phyloP scores from a whole-genome alignment of 2,329 filamentous ascomycete species.

The Penicillium aurantiogriseum region DNA sequence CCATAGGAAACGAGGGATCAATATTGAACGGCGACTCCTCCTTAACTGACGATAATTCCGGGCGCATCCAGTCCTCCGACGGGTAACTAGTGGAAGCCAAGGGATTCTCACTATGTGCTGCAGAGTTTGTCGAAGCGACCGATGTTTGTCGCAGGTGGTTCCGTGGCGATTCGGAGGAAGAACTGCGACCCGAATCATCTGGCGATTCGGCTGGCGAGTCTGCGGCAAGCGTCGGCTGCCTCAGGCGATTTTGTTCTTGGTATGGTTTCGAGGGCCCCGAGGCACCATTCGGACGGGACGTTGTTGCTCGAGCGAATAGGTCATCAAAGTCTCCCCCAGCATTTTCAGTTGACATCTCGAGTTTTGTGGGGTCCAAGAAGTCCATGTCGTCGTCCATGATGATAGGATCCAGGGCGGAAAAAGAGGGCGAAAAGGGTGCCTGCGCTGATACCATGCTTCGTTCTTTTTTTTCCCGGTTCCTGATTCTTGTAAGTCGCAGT shows the following conservation, averaged over 20 bases:
- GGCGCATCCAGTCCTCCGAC: conserved; percentile 39
- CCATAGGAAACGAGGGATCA: conserved; percentile 37
- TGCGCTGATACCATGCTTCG: conserved; percentile 40
- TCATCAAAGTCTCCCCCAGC: conserved; percentile 45
- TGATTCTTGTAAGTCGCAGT: conserved; percentile 7
- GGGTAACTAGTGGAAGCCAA: conserved; percentile 37
- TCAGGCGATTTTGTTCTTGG: conserved; percentile 34
- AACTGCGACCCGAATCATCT: conserved; percentile 44
- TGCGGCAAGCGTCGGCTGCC: conserved; percentile 33
- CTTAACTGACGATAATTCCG: conserved; percentile 36
- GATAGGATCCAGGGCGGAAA: conserved; percentile 41
- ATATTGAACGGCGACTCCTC: conserved; percentile 44
- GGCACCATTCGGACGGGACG: conserved; percentile 29
- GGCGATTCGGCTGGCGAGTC: conserved; percentile 47
- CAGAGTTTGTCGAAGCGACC: conserved; percentile 42
- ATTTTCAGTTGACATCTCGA: conserved; percentile 37
- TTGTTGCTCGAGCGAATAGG: conserved; percentile 38
- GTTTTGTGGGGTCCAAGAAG: conserved; percentile 41
- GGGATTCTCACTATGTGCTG: conserved; percentile 38
- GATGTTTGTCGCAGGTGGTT: conserved; percentile 44
- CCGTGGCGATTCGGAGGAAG: conserved; percentile 43
- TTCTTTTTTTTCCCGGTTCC: conserved; percentile 3
- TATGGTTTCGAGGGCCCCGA: conserved; percentile 32
- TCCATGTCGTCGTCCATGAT: conserved; percentile 47
- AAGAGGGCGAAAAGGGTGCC: conserved; percentile 37